These are phyloP conservation scores for Gossypium armourianum DNA, from an alignment of 441 rosid species.

Conservation along the genomic window DNA sequence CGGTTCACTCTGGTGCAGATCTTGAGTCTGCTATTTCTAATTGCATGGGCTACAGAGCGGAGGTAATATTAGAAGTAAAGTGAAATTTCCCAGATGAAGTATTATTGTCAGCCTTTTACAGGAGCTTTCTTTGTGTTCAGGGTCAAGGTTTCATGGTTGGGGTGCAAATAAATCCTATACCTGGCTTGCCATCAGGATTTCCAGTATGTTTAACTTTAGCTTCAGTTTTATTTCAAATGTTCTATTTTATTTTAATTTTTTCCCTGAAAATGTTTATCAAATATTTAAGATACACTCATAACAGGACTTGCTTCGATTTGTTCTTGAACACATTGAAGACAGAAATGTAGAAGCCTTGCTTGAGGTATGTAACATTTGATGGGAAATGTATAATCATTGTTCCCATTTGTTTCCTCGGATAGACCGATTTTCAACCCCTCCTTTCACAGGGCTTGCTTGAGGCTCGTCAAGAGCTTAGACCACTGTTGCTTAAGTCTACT, in stretches of 20 bases:
- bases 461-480: conserved; percentile 89
- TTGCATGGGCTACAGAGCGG: conserved; percentile 84
- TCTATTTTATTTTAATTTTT: not conserved
- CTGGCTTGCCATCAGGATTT: conserved; percentile 84
- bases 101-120: conserved; percentile 15
- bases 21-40: conserved; percentile 87
- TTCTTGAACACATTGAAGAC: conserved; percentile 74
- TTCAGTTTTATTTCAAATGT: conserved; percentile 16
- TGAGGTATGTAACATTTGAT: conserved; percentile 44
- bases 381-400: not conserved
- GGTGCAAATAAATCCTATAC: conserved; percentile 75
- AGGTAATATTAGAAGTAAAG: conserved; percentile 38
- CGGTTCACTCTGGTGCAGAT: conserved; percentile 99
- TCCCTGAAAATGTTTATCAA: conserved; percentile 6
- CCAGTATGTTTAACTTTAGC: conserved; percentile 45
- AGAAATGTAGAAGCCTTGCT: conserved; percentile 77
- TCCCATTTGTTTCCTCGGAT: not conserved
- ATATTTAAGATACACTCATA: conserved; percentile 12
- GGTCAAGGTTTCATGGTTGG: conserved; percentile 99
- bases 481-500: conserved; percentile 51
- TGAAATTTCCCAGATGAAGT: conserved; percentile 18
- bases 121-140: conserved; percentile 36
- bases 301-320: conserved; percentile 78
- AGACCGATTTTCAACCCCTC: not conserved
- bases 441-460: conserved; percentile 69